Evolutionary conservation across 371 early-diverging fungal species (phyloP).

Genomic region (Capniomyces stellatus): DNA sequence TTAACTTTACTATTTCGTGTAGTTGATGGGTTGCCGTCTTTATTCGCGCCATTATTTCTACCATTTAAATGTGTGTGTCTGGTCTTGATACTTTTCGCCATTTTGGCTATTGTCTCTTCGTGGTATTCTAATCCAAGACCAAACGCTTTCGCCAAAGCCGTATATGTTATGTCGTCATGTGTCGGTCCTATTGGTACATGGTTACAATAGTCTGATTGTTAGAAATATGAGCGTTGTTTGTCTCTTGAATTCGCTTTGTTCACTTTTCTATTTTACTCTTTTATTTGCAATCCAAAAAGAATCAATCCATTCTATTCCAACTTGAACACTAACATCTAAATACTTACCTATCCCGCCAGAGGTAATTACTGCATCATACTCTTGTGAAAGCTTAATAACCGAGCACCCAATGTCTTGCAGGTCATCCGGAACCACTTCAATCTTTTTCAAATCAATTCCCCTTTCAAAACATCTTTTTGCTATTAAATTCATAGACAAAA

Average conservation of each 20-base stretch:
- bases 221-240: too few relatives aligned
- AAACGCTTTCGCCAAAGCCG: slow-evolving; percentile 43
- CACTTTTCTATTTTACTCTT: too few relatives aligned
- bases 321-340: too few relatives aligned
- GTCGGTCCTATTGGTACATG: too few relatives aligned
- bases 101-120: slow-evolving; percentile 28
- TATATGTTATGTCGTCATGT: slow-evolving; percentile 54
- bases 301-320: too few relatives aligned
- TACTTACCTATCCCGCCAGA: slow-evolving; percentile 59
- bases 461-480: slow-evolving; percentile 37
- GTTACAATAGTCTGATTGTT: too few relatives aligned
- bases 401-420: slow-evolving; percentile 31
- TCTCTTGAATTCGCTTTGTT: too few relatives aligned
- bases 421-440: slow-evolving; percentile 43
- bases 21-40: background rate
- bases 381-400: slow-evolving; percentile 27
- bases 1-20: background rate
- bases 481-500: too few relatives aligned
- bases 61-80: too few relatives aligned
- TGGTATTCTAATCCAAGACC: slow-evolving; percentile 29
- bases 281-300: too few relatives aligned
- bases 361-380: slow-evolving; percentile 43
- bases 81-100: background rate
- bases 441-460: slow-evolving; percentile 36
- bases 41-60: too few relatives aligned